Base-by-base conservation (phyloP, 2,329 filamentous ascomycete species). In the Raffaelea arxii region DNA sequence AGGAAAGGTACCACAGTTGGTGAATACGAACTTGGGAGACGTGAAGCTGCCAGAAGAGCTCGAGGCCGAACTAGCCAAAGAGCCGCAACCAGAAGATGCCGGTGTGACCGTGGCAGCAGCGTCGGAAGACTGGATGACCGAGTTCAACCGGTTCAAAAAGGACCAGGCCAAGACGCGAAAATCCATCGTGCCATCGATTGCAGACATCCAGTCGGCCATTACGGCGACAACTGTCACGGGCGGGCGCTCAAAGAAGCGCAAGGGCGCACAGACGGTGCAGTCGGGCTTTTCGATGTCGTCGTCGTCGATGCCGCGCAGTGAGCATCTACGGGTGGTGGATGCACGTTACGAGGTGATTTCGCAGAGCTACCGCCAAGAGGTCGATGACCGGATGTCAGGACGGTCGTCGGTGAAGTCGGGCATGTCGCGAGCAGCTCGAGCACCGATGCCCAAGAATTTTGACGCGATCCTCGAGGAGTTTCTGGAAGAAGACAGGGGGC, bases 201-300 rank as follows among this genome's bases (percentile, higher is more conserved):
- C 80, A 3, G 83, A 84, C 52, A 58, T 83, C 41, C 80, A 85
- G 57, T 82, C 78, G 2, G 85, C 84, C 6, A 70, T 83, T 54
- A 77, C 84, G 68, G 89, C 84, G 2, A 81, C 84, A 1, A 89
- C 84, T 3, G 83, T 86, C 2, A 84, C 82, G 51, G 87, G 86
- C 30, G 88, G 88, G 12, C 80, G 86, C 44, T 77, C 76, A 51
- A 97, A 97, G 81, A 96, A 95, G 77, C 81, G 91, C 60, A 97
- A 95, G 71, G 91, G 90, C 40, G 91, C 92, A 3, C 68, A 94
- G 62, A 97, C 91, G 4, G 87, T 85, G 53, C 84, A 86, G 1
- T 92, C 89, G 1, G 81, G 89, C 64, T 96, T 86, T 59, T 96
- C 88, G 83, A 97, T 97, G 55, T 96, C 92, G 60, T 98, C 92